Evolutionary conservation across 1,139 yeast genomes (phyloP), one percentile per base, ranked within the genome.

Genomic region (Casaregolazyma lundiana): DNA sequence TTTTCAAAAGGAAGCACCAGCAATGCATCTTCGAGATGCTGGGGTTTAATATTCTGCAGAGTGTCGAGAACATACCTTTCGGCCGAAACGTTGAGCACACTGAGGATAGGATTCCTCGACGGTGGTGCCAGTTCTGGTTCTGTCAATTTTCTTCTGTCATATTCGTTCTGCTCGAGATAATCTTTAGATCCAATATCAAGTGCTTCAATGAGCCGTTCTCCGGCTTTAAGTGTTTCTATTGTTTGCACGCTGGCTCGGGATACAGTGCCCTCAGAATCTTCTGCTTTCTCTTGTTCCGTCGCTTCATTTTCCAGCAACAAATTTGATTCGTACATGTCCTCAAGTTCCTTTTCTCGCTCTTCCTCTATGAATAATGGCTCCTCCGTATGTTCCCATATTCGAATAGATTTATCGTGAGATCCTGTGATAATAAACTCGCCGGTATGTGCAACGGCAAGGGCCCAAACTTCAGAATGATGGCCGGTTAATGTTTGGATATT

Each of bases 331-430:
- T 90, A 88, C 51, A 83, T 69, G 64, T 90, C 96, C 63, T 92
- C 98, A 77, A 89, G 74, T 64, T 92, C 98, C 65, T 84, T 87
- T 62, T 94, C 99, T 50, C 92, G 76, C 68, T 92, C 98, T 73
- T 92, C 99, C 64, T 92, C 97, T 51, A 94, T 68, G 66, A 92
- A 92, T 19, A 92, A 90, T 58, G 92, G 94, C 63, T 92, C 98
- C 50, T 85, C 94, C 4, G 95, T 86, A 61, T 88, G 90, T 53
- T 77, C 78, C 98, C 98, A 92, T 18, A 89, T 68, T 62, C 98
- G 75, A 45, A 92, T 80, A 57, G 96, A 84, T 63, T 87, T 95
- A 64, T 92, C 99, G 64, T 92, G 98, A 6, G 97, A 83, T 1
- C 92, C 84, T n/a, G 95, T 78, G 3, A 87, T 82, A 58, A 89